Evolutionary conservation across 2,329 filamentous ascomycete species (phyloP).

Genomic region (Alternaria sp.): DNA sequence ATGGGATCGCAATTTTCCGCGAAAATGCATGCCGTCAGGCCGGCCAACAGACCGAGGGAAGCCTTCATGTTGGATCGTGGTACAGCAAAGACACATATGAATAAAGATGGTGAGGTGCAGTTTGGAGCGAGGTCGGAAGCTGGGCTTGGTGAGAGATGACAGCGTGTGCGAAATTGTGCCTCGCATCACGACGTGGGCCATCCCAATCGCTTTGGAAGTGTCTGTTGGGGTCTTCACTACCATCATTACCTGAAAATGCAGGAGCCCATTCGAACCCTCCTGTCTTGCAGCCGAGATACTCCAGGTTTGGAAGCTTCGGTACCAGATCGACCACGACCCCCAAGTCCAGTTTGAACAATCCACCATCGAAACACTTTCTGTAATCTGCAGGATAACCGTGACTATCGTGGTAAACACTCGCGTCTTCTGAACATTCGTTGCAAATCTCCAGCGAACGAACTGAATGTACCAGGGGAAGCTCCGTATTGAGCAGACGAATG

Average conservation of each 20-base stretch:
- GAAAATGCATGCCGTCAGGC: not conserved
- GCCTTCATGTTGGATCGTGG: not conserved
- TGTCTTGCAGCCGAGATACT: conserved; percentile 9
- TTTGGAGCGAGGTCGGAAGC: conserved; percentile 15
- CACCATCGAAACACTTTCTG: not conserved
- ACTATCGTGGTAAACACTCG: not conserved
- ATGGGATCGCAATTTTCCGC: not conserved
- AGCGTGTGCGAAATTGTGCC: conserved; percentile 28
- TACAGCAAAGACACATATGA: not conserved
- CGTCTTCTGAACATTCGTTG: not conserved
- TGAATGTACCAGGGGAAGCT: conserved; percentile 14
- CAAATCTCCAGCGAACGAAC: conserved; percentile 10
- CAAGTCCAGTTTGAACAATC: conserved; percentile 15
- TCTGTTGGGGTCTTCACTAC: not conserved
- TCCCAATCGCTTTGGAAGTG: conserved; percentile 18
- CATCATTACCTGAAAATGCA: not conserved
- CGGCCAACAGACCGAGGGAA: not conserved
- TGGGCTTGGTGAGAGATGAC: not conserved
- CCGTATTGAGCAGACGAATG: conserved; percentile 8
- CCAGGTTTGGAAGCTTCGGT: conserved; percentile 7
- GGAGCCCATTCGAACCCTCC: conserved; percentile 6
- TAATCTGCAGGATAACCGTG: not conserved
- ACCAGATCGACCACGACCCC: conserved; percentile 20
- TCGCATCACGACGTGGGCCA: conserved; percentile 28
- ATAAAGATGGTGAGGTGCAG: too few species aligned